Percentiles rank a stretch among this genome's conserved stretches.
phyloP scores from a whole-genome alignment of 1,139 yeast species.

The Debaryomycetaceae sp. region DNA sequence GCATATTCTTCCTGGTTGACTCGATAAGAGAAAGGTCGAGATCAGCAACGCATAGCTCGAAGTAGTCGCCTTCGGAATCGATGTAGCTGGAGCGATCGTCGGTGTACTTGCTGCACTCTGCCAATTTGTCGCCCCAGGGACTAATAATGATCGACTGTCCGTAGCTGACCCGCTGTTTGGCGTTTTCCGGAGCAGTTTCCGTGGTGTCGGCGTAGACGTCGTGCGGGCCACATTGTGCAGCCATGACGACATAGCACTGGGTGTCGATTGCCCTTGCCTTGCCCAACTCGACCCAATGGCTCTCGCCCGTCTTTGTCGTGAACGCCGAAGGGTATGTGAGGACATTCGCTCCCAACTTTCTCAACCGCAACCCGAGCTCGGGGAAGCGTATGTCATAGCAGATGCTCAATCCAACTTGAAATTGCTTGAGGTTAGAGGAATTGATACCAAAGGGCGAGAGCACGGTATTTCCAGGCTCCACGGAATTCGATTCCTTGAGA shows the following conservation, averaged over 20 bases:
- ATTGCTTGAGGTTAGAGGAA: constrained; percentile 18
- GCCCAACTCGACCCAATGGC: constrained; percentile 84
- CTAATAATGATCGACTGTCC: constrained; percentile 85
- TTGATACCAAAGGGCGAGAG: constrained; percentile 47
- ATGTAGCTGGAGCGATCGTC: constrained; percentile 35
- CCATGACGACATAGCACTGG: constrained; percentile 83
- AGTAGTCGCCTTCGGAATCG: constrained; percentile 48
- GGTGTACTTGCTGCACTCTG: constrained; percentile 43
- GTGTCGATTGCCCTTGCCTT: constrained; percentile 83
- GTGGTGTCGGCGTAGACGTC: constrained; percentile 33
- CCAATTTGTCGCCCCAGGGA: constrained; percentile 85
- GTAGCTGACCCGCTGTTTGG: constrained; percentile 53
- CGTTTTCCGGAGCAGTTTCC: constrained; percentile 28
- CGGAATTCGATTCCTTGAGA: constrained; percentile 71
- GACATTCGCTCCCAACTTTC: constrained; percentile 73
- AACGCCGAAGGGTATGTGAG: constrained; percentile 88
- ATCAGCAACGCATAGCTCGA: constrained; percentile 62
- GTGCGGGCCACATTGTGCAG: constrained; percentile 88
- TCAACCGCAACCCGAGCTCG: constrained; percentile 63
- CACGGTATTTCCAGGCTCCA: constrained; percentile 67
- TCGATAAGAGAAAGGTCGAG: constrained; percentile 52
- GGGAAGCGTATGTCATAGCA: constrained; percentile 92
- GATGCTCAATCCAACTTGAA: constrained; percentile 68
- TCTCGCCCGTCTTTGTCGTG: constrained; percentile 84
- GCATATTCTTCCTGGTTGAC: constrained; percentile 63